Conservation (phyloP, 2,329 filamentous ascomycete species). For the Pochonia chlamydosporia region DNA sequence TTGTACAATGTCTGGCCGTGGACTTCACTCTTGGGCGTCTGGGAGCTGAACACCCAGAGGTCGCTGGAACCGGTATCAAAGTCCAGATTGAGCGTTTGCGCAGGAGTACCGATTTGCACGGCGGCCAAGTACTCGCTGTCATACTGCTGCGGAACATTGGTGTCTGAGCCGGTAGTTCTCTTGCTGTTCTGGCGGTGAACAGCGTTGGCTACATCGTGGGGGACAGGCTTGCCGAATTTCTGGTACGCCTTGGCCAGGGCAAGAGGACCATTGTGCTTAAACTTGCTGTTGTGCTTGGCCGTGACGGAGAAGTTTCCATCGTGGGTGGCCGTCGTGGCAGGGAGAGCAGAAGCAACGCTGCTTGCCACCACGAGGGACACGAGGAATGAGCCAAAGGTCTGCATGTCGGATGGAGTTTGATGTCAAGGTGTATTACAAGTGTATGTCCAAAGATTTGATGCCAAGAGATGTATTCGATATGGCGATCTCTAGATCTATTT, state of each 20-base stretch:
- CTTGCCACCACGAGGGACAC: slow-evolving; percentile 13
- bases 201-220: neutral
- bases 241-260: neutral
- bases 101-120: slow-evolving; percentile 15
- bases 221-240: neutral
- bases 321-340: slow-evolving; percentile 5
- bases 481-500: too few relatives aligned
- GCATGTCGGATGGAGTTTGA: slow-evolving; percentile 8
- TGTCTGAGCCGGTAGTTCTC: slow-evolving; percentile 9
- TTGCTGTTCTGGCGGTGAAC: neutral
- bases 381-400: slow-evolving; percentile 14
- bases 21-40: slow-evolving; percentile 29
- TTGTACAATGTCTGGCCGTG: slow-evolving; percentile 35
- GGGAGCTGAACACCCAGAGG: slow-evolving; percentile 33
- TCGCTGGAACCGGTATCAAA: slow-evolving; percentile 21
- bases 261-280: neutral
- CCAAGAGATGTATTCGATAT: neutral
- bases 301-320: neutral
- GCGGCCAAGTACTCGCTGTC: slow-evolving; percentile 13
- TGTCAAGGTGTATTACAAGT: neutral
- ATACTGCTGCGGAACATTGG: slow-evolving; percentile 6
- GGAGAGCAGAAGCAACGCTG: slow-evolving; percentile 10
- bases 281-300: neutral
- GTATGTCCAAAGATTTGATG: neutral
- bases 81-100: slow-evolving; percentile 13